These are phyloP conservation scores for Raffaelea arxii DNA, from an alignment of 2,329 filamentous ascomycete species.

Conservation along the genomic window DNA sequence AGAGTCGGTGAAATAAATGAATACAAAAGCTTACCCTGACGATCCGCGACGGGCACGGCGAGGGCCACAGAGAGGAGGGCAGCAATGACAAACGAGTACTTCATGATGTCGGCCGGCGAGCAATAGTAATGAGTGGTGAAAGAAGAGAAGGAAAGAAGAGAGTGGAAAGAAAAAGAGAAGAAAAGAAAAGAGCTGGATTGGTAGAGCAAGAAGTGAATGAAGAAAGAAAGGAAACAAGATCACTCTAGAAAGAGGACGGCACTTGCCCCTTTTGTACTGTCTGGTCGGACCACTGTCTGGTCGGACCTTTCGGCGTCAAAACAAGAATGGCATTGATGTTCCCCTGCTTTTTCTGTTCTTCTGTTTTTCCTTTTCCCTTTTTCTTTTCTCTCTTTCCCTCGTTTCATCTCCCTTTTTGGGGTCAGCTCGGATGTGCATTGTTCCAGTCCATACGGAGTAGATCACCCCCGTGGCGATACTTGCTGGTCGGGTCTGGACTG, in stretches of 20 bases:
- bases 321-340: not conserved
- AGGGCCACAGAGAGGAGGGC: conserved; percentile 35
- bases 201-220: not conserved
- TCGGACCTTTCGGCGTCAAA: not conserved
- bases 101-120: conserved; percentile 35
- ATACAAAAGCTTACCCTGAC: conserved; percentile 2
- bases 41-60: conserved; percentile 13
- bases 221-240: not conserved
- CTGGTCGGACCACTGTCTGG: not conserved
- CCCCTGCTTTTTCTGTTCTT: not conserved
- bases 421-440: no score
- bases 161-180: not conserved
- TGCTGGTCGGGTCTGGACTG: no score
- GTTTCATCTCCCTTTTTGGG: no score
- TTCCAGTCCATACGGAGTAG: no score
- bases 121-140: not conserved
- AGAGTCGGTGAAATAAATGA: no score
- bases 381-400: no score
- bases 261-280: not conserved
- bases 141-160: not conserved
- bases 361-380: not conserved
- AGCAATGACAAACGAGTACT: conserved; percentile 38
- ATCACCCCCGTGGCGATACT: no score
- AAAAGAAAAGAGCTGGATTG: not conserved
- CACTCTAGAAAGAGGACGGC: not conserved